Percentiles rank a stretch among this genome's conserved stretches.
These are phyloP conservation scores for Trichomonas vaginalis DNA, from an alignment of 208 protist species.

Conservation along the genomic window DNA sequence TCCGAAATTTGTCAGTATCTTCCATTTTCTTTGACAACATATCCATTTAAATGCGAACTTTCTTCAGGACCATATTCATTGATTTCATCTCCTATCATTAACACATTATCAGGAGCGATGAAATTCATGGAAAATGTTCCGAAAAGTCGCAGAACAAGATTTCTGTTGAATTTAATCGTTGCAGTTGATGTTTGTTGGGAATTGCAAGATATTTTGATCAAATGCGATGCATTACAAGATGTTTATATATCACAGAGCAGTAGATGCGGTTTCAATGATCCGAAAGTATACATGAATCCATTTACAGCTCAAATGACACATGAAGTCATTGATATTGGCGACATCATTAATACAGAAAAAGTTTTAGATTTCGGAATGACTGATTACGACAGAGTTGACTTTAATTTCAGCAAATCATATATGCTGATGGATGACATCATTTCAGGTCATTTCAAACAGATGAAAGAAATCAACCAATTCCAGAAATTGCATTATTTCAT, in stretches of 20 bases:
- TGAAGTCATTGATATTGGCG: background rate
- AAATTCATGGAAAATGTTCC: background rate
- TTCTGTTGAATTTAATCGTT: background rate
- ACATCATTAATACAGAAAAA: background rate
- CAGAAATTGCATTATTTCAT: background rate
- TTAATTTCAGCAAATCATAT: background rate
- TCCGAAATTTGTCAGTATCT: background rate
- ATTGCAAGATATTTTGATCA: background rate
- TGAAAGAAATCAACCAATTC: background rate
- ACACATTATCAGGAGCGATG: background rate
- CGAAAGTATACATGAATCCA: background rate
- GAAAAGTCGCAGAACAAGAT: background rate
- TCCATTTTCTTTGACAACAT: background rate
- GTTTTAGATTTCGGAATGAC: background rate
- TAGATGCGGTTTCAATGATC: background rate
- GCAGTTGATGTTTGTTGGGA: background rate
- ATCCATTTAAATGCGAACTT: background rate
- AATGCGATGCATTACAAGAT: background rate
- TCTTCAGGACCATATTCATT: background rate
- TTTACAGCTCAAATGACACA: background rate
- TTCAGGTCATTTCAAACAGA: background rate
- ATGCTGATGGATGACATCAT: background rate
- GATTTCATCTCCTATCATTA: background rate
- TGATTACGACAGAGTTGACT: background rate
- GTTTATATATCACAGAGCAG: background rate